Conservation (phyloP, 2,329 filamentous ascomycete genomes). For the Penicillium digitatum region DNA sequence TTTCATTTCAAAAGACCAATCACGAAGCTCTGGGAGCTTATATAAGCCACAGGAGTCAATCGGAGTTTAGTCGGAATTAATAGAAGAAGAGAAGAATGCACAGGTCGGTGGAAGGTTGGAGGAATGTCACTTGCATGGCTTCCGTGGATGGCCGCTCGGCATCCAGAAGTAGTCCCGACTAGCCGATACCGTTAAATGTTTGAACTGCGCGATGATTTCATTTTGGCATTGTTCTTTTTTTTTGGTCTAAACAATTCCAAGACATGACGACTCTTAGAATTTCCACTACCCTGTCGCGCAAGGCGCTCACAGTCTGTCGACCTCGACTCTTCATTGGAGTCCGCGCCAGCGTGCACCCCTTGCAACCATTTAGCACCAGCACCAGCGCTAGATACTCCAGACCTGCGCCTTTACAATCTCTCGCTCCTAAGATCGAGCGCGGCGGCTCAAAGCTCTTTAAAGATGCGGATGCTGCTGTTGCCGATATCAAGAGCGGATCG, state of each 20-base stretch:
- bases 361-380: constrained; percentile 4
- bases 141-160: background rate
- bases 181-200: constrained; percentile 5
- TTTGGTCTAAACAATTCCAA: background rate
- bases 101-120: constrained; percentile 28
- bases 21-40: no score
- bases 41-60: no score
- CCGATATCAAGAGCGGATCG: constrained; percentile 65
- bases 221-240: background rate
- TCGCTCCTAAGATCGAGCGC: constrained; percentile 29
- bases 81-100: background rate
- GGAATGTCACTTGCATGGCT: constrained; percentile 7
- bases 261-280: constrained; percentile 28
- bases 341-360: constrained; percentile 13
- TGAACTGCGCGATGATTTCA: constrained; percentile 7
- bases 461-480: constrained; percentile 63
- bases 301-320: constrained; percentile 20
- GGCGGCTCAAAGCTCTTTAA: constrained; percentile 37
- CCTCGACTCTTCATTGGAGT: constrained; percentile 22
- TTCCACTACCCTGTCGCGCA: constrained; percentile 25
- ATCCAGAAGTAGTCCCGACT: constrained; percentile 13
- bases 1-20: background rate
- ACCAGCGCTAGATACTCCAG: constrained; percentile 21
- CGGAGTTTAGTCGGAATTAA: background rate
- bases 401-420: constrained; percentile 13